phyloP scores from a whole-genome alignment of 441 rosid genomes.

The Croton setiger region DNA sequence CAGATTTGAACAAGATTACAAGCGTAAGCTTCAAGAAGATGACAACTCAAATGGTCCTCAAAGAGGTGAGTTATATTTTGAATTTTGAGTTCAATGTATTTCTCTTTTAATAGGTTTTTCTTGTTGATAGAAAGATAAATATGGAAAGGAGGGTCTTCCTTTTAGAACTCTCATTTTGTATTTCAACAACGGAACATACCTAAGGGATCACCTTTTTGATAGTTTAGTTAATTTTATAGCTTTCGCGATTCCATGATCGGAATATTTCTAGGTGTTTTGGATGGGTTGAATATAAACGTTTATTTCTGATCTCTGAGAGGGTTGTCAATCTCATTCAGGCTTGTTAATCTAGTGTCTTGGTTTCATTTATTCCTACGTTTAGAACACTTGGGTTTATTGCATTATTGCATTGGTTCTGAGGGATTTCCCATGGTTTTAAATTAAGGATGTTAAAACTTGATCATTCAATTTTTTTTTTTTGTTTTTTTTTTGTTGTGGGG shows the following conservation, averaged over 20 bases:
- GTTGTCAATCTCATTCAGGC: not conserved
- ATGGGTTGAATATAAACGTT: not conserved
- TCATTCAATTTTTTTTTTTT: not conserved
- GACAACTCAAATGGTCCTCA: slow-evolving; percentile 65
- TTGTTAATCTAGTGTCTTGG: not conserved
- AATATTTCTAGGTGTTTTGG: not conserved
- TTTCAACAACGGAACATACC: not conserved
- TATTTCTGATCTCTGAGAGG: not conserved
- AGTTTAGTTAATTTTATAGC: not conserved
- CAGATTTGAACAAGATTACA: slow-evolving; percentile 98
- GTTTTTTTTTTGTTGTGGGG: too few species aligned
- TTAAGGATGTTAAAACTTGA: not conserved
- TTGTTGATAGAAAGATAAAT: not conserved
- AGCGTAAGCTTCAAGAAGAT: slow-evolving; percentile 88
- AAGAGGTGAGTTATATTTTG: slow-evolving; percentile 48
- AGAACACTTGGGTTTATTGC: not conserved
- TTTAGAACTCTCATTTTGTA: not conserved
- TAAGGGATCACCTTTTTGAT: not conserved
- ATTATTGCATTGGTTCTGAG: not conserved
- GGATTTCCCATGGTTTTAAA: not conserved
- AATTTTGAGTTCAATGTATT: slow-evolving; percentile 9
- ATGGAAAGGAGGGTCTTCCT: not conserved
- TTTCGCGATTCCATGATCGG: not conserved
- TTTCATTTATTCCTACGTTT: not conserved
- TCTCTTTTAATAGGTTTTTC: not conserved